A percentile compares a stretch with the other conserved stretches of the same genome.
Evolutionary conservation across 116 monocot species (phyloP).

Genomic region (Dioscorea cayenensis): DNA sequence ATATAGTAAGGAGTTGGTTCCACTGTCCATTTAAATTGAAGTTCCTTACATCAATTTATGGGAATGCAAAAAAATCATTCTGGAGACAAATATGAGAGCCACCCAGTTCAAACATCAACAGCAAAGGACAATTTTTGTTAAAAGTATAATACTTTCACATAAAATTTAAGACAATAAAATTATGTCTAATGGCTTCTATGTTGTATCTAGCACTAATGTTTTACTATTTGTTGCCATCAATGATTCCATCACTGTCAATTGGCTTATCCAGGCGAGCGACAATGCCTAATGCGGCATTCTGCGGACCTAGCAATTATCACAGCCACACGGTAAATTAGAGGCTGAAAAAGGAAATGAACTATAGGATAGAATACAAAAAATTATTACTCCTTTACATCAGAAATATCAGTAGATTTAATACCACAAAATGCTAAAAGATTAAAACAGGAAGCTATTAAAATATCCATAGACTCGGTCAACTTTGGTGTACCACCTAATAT

Average conservation of each 20-base stretch:
- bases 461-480: not conserved
- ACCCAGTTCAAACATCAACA: no score
- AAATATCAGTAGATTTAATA: not conserved
- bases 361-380: not conserved
- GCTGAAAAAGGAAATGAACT: not conserved
- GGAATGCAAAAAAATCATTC: no score
- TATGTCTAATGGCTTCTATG: no score
- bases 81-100: no score
- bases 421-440: not conserved
- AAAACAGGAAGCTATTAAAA: not conserved
- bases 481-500: not conserved
- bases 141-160: no score
- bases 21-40: no score
- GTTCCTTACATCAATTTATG: no score
- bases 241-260: conserved; percentile 69
- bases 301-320: conserved; percentile 51
- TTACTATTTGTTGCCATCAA: conserved; percentile 35
- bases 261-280: conserved; percentile 72
- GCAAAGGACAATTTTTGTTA: no score
- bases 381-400: not conserved
- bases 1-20: no score
- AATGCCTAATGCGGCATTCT: conserved; percentile 84
- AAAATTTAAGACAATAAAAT: no score
- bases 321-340: not conserved
- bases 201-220: no score